These are phyloP conservation scores for Epichloe festucae DNA, from an alignment of 2,329 filamentous ascomycete genomes.

Conservation along the genomic window DNA sequence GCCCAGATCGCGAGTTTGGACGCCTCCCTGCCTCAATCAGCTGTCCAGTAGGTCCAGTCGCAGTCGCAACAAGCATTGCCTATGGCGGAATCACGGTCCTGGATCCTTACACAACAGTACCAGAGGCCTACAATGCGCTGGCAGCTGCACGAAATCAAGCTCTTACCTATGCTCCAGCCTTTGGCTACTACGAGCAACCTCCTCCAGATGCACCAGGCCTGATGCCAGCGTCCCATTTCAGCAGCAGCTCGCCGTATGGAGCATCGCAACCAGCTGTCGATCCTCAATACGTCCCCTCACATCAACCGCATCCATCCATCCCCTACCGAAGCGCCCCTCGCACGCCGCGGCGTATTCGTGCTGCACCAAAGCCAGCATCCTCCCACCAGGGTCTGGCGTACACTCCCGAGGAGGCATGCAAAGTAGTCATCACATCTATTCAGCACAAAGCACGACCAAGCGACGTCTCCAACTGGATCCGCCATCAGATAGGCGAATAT, in stretches of 20 bases:
- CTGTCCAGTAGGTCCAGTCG: neutral
- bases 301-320: neutral
- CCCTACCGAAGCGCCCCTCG: neutral
- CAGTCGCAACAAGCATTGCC: neutral
- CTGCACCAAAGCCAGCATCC: neutral
- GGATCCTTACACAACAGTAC: neutral
- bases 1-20: neutral
- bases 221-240: neutral
- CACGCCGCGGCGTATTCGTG: neutral
- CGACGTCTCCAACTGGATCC: conserved; percentile 18
- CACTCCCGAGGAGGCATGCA: conserved; percentile 9
- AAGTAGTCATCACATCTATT: conserved; percentile 16
- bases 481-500: conserved; percentile 11
- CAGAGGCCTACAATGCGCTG: conserved; percentile 3
- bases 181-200: neutral
- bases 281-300: neutral
- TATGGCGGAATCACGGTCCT: neutral
- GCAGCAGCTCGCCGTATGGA: neutral
- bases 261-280: neutral
- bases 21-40: neutral
- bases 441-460: conserved; percentile 10
- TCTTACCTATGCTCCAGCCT: neutral
- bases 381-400: conserved; percentile 2
- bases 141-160: neutral
- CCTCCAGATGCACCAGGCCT: neutral